phyloP scores from a whole-genome alignment of 2,329 filamentous ascomycete species.

The Verticillium albo-atrum region DNA sequence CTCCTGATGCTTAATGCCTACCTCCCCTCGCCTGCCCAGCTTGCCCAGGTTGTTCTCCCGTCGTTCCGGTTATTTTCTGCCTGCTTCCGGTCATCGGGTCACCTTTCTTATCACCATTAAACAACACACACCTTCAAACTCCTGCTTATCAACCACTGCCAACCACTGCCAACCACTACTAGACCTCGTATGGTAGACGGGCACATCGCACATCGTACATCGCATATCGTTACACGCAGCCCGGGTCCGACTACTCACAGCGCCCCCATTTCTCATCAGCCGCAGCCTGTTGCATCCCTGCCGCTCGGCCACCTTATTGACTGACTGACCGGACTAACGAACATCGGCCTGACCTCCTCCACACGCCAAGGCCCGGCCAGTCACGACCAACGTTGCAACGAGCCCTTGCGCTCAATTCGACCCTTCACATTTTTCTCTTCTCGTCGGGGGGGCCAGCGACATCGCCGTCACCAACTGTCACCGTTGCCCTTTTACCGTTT shows the following conservation, averaged over 20 bases:
- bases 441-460: not conserved
- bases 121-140: not conserved
- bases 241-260: not conserved
- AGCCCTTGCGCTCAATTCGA: not conserved
- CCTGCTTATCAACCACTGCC: not conserved
- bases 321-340: not conserved
- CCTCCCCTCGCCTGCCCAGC: not conserved
- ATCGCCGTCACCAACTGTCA: not conserved
- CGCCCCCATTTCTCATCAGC: not conserved
- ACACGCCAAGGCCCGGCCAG: not conserved
- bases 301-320: not conserved
- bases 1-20: not conserved
- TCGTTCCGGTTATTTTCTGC: not conserved
- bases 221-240: too few relatives aligned
- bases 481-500: not conserved
- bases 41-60: not conserved
- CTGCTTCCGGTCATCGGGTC: not conserved
- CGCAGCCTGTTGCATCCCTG: not conserved
- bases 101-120: not conserved
- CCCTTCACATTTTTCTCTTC: not conserved
- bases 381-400: not conserved
- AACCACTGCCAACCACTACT: too few relatives aligned
- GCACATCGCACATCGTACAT: too few relatives aligned
- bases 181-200: too few relatives aligned
- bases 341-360: not conserved